These are phyloP conservation scores for Pseudogymnoascus sp. DNA, from an alignment of 2,329 filamentous ascomycete species.

Conservation along the genomic window DNA sequence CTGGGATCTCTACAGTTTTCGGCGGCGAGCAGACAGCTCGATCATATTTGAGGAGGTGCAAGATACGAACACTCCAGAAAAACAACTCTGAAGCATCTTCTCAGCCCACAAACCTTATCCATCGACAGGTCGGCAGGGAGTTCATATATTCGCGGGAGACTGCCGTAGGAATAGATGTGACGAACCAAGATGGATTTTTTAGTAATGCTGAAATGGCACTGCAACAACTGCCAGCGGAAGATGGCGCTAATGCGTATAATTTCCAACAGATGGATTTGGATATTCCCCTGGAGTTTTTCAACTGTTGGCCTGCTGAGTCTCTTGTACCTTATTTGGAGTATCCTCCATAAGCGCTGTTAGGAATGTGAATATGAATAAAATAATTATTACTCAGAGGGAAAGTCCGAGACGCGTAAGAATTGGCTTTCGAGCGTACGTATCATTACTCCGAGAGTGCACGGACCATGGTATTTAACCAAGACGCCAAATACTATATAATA, in stretches of 20 bases:
- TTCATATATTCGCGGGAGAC: neutral
- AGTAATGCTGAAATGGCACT: neutral
- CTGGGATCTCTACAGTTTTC: constrained; percentile 24
- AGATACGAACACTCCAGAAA: neutral
- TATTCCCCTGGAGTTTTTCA: neutral
- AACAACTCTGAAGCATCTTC: neutral
- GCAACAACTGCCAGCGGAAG: neutral
- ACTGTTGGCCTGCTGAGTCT: neutral
- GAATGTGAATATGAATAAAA: neutral
- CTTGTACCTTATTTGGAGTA: neutral
- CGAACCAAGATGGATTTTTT: neutral
- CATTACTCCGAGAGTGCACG: neutral
- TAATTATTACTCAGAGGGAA: neutral
- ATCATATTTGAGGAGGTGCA: constrained; percentile 18
- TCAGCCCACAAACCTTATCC: neutral
- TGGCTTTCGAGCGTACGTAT: neutral
- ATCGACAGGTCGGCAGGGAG: neutral
- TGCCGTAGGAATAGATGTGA: neutral
- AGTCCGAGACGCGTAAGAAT: neutral
- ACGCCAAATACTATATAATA: neutral
- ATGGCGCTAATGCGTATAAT: neutral
- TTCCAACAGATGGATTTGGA: neutral
- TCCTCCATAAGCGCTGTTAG: neutral
- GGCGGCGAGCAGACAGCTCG: constrained; percentile 25
- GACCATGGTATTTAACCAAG: neutral